These are phyloP conservation scores for Brachypodium distachyon DNA, from an alignment of 202 grass and related monocot genomes.

Conservation along the genomic window DNA sequence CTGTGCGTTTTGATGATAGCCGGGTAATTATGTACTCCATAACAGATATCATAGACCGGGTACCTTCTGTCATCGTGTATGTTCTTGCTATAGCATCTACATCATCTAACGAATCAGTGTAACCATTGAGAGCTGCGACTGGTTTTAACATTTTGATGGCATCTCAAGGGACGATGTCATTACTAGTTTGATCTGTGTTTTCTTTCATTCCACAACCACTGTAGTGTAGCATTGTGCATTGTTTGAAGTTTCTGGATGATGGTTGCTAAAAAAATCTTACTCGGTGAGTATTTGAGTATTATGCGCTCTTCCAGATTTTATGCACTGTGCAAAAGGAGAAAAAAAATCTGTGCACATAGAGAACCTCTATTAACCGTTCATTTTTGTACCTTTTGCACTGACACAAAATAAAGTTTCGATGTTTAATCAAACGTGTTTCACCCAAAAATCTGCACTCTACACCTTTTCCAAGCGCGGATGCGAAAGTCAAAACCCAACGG, in stretches of 20 bases:
- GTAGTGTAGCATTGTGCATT: not conserved
- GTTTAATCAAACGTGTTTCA: too few relatives aligned
- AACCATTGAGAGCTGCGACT: not conserved
- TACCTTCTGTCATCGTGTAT: conserved; percentile 12
- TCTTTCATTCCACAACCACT: not conserved
- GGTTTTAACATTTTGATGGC: not conserved
- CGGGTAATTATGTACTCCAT: not conserved
- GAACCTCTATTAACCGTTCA: too few relatives aligned
- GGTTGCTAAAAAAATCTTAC: not conserved
- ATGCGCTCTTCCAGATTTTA: too few relatives aligned
- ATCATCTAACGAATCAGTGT: not conserved
- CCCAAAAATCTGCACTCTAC: too few relatives aligned
- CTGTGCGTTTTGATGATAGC: not conserved
- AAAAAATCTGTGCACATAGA: too few relatives aligned
- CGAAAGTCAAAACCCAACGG: not conserved
- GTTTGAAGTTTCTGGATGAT: not conserved
- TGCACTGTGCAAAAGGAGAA: too few relatives aligned
- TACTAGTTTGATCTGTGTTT: not conserved
- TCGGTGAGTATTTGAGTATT: too few relatives aligned
- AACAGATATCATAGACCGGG: not conserved
- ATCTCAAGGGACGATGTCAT: not conserved
- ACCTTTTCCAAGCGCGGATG: too few relatives aligned
- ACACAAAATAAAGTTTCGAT: too few relatives aligned
- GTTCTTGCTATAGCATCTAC: conserved; percentile 16
- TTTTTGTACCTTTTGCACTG: too few relatives aligned